A percentile compares a stretch with the other conserved stretches of the same genome.
Conservation (phyloP, 257 asterid genomes). For the Thymus quinquecostatus region DNA sequence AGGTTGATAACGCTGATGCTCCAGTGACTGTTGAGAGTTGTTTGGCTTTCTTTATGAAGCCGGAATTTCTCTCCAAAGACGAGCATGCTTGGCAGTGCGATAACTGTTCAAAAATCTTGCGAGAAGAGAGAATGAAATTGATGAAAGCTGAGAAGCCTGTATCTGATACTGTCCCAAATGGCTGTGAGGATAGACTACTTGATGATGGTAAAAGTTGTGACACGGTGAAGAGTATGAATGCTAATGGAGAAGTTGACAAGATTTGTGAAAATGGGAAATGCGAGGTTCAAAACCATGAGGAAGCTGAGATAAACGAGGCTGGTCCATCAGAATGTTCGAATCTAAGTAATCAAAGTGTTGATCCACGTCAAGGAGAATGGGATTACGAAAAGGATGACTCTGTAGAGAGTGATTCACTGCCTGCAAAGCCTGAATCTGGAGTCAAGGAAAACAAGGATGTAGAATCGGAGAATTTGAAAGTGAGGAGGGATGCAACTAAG, state of each 20-base stretch:
- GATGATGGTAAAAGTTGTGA: constrained; percentile 20
- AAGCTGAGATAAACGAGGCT: constrained; percentile 36
- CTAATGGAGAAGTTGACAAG: constrained; percentile 38
- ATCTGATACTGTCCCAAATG: constrained; percentile 34
- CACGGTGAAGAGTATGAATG: constrained; percentile 30
- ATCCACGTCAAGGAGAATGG: constrained; percentile 26
- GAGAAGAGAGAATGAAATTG: constrained; percentile 43
- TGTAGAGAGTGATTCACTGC: constrained; percentile 25
- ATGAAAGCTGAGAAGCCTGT: constrained; percentile 40
- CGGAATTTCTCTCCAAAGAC: constrained; percentile 78
- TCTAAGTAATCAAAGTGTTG: constrained; percentile 31
- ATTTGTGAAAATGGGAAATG: constrained; percentile 32
- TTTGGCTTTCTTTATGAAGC: constrained; percentile 69
- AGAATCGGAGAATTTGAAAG: constrained; percentile 58
- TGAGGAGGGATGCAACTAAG: constrained; percentile 88
- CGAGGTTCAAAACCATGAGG: constrained; percentile 29
- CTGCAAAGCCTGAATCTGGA: constrained; percentile 44
- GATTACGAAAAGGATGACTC: constrained; percentile 38
- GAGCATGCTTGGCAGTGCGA: constrained; percentile 98
- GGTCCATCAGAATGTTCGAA: constrained; percentile 36
- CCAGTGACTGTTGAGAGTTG: constrained; percentile 92
- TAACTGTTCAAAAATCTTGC: constrained; percentile 75
- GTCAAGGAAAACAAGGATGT: constrained; percentile 46
- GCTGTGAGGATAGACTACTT: constrained; percentile 28
- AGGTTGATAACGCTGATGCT: constrained; percentile 78